Evolutionary conservation across 2,329 filamentous ascomycete species (phyloP), one percentile per base, ranked within the genome.

Genomic region (Neofusicoccum kwambonambiense): DNA sequence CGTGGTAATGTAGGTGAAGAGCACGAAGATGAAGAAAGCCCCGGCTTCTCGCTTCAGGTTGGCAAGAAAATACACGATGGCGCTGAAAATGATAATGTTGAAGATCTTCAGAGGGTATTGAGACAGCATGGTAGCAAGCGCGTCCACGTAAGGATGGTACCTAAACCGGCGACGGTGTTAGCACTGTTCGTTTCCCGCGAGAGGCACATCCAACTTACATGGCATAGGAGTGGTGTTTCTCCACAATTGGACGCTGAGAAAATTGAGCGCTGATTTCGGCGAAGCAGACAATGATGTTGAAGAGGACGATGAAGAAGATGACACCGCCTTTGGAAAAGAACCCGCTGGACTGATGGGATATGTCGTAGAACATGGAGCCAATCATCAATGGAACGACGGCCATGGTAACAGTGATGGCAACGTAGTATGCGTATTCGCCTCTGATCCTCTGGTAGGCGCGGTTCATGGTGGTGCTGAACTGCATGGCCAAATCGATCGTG

Each of bases 161-260:
- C 22, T 22, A 3, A 22, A 22, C 3, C 22, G 22, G 22, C 22
- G 22, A 22, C 3, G 3, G 22, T 3, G 22, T 22, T 22, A 22
- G 22, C 22, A 22, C 22, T 22, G 3, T 22, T 22, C 22, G 22
- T 22, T 22, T 22, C 22, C 22, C 22, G 22, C 22, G 22, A 22
- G 22, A 22, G 22, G 22, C 22, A 22, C 22, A 22, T 22, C 22
- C 22, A 22, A 22, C 22, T 70, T 97, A 96, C 41, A 97, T 85
- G 13, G 92, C 92, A 74, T 96, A 97, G 54, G 89, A 87, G 62
- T 84, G 80, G 71, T 97, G 93, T 74, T 97, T 97, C 72, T 97
- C 92, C 66, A 97, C 91, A 70, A 97, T 95, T 0, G 91, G 90
- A 22, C 93, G 89, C 84, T 97, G 92, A 1, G 90, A 85, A 72